A percentile compares a stretch with the other conserved stretches of the same genome.
Conservation (phyloP, 78 protist species). For the Blattamonas nauphoetae region DNA sequence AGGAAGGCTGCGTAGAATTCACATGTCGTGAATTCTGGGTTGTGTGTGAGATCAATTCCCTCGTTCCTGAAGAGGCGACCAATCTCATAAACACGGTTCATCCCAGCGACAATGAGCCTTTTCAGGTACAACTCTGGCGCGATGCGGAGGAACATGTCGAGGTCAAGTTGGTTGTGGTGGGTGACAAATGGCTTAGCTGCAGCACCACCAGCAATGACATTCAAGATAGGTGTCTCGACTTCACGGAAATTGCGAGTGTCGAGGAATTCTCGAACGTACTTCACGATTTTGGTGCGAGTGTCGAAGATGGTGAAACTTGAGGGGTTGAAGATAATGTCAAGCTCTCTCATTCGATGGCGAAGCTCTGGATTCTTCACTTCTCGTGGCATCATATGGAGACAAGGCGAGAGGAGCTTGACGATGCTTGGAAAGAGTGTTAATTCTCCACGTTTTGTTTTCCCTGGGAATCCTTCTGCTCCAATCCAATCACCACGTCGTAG, state of each 20-base stretch:
- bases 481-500: conserved; percentile 93
- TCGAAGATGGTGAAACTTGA: conserved; percentile 47
- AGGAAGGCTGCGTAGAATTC: conserved; percentile 98
- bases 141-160: conserved; percentile 89
- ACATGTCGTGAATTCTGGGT: conserved; percentile 99
- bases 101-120: conserved; percentile 93
- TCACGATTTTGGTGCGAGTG: conserved; percentile 66
- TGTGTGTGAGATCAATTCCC: conserved; percentile 93
- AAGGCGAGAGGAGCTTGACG: conserved; percentile 82
- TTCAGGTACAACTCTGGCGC: conserved; percentile 99
- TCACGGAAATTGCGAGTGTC: conserved; percentile 10
- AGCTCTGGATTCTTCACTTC: conserved; percentile 60
- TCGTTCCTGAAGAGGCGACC: conserved; percentile 99
- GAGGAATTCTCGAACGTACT: conserved; percentile 58
- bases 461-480: conserved; percentile 88
- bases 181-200: conserved; percentile 97
- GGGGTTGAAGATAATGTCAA: conserved; percentile 88
- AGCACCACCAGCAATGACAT: conserved; percentile 94
- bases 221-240: conserved; percentile 96
- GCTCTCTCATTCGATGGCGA: conserved; percentile 67
- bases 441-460: conserved; percentile 85
- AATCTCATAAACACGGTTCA: conserved; percentile 97
- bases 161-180: conserved; percentile 89
- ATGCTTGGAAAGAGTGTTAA: conserved; percentile 67
- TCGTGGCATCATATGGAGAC: conserved; percentile 88